Percentiles rank a stretch among this genome's conserved stretches.
Evolutionary conservation across 2,329 filamentous ascomycete genomes (phyloP).

Genomic region (Orbilia brochopaga): DNA sequence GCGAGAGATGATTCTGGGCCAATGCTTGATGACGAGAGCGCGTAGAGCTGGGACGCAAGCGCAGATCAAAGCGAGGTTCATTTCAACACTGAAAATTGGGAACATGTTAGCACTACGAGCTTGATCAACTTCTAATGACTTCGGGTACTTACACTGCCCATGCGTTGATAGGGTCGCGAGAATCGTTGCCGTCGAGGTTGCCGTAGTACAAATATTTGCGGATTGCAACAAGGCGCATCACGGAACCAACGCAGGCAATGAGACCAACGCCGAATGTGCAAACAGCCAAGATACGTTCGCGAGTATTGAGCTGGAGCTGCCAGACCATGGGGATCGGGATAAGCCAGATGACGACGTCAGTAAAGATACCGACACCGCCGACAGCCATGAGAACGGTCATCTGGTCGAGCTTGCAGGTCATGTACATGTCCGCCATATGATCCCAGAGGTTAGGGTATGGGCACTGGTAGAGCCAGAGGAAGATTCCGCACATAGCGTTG

Average conservation of each 20-base stretch:
- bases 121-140: not conserved
- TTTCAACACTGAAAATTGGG: conserved; percentile 36
- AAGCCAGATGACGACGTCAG: conserved; percentile 44
- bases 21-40: conserved; percentile 43
- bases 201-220: conserved; percentile 47
- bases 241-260: conserved; percentile 38
- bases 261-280: conserved; percentile 47
- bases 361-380: conserved; percentile 48
- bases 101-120: conserved; percentile 23
- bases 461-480: conserved; percentile 49
- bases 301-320: conserved; percentile 45
- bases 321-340: conserved; percentile 49
- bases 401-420: conserved; percentile 41
- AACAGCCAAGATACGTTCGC: conserved; percentile 38
- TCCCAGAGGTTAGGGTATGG: conserved; percentile 39
- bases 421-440: conserved; percentile 38
- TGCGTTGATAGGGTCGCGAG: conserved; percentile 43
- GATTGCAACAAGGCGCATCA: conserved; percentile 35
- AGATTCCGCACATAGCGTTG: conserved; percentile 45
- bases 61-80: conserved; percentile 49
- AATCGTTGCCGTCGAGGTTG: conserved; percentile 44
- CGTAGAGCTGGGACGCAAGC: conserved; percentile 45
- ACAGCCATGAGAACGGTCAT: conserved; percentile 48
- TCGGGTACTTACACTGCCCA: conserved; percentile 46
- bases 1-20: conserved; percentile 38